These are phyloP conservation scores for Yarrowia galli DNA, from an alignment of 1,139 yeast species.

Conservation along the genomic window DNA sequence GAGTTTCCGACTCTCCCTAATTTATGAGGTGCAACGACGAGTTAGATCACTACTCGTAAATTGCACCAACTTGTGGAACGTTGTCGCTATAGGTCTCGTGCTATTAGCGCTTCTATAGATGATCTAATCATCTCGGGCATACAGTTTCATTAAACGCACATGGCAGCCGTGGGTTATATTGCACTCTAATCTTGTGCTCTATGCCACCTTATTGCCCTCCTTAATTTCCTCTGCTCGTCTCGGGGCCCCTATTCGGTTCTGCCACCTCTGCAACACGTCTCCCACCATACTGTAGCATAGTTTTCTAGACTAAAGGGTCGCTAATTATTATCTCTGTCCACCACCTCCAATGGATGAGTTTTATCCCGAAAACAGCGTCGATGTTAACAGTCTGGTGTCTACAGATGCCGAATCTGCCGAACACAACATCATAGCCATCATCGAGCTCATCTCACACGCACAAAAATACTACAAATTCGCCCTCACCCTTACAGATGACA, in stretches of 20 bases:
- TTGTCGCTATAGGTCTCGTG: not conserved
- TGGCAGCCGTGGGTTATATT: not conserved
- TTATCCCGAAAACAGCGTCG: conserved; percentile 26
- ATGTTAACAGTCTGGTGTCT: conserved; percentile 18
- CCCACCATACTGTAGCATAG: not conserved
- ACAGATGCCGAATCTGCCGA: conserved; percentile 12
- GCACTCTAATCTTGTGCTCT: not conserved
- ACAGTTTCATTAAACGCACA: not conserved
- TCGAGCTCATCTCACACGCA: conserved; percentile 8
- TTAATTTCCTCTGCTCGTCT: not conserved
- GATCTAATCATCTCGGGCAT: not conserved
- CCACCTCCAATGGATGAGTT: conserved; percentile 11
- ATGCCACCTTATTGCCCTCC: not conserved
- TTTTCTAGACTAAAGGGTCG: not conserved
- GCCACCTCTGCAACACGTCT: not conserved
- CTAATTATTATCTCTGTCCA: not conserved
- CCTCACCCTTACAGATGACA: not conserved
- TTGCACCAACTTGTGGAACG: too few species aligned
- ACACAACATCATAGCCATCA: conserved; percentile 23
- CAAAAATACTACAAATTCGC: conserved; percentile 17
- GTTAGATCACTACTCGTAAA: too few species aligned
- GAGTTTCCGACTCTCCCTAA: too few species aligned
- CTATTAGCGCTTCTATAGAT: not conserved
- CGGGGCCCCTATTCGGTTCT: not conserved
- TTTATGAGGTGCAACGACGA: too few species aligned